Conservation (phyloP, 768 basidiomycete species). For the Cystobasidium ongulense region DNA sequence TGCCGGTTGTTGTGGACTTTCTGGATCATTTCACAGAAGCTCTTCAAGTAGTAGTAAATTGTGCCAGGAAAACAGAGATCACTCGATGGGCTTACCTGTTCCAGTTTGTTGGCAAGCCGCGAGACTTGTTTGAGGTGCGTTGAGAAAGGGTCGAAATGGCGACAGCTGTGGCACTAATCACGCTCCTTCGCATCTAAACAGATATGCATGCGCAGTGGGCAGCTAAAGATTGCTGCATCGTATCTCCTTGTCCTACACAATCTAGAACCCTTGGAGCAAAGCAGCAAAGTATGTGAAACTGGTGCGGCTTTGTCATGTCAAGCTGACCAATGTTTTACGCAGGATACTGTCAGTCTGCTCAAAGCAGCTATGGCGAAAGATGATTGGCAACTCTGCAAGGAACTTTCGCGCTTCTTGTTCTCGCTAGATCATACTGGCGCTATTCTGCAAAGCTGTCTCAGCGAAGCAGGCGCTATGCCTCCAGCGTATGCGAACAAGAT, state of each 20-base stretch:
- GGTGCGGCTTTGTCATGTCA: not conserved
- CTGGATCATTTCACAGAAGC: slow-evolving; percentile 87
- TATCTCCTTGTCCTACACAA: slow-evolving; percentile 90
- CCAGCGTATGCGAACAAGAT: not conserved
- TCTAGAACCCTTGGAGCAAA: slow-evolving; percentile 76
- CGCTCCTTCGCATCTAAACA: slow-evolving; percentile 43
- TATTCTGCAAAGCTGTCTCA: slow-evolving; percentile 37
- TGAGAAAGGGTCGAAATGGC: not conserved
- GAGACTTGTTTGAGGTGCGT: slow-evolving; percentile 78
- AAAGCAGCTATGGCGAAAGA: slow-evolving; percentile 64
- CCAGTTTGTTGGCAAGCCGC: slow-evolving; percentile 79
- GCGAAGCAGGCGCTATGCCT: slow-evolving; percentile 34
- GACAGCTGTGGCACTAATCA: not conserved
- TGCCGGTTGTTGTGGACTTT: slow-evolving; percentile 72
- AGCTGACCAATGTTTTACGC: slow-evolving; percentile 27
- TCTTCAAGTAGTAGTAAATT: slow-evolving; percentile 87
- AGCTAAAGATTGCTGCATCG: slow-evolving; percentile 78
- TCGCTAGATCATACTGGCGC: slow-evolving; percentile 78
- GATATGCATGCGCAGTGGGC: slow-evolving; percentile 64
- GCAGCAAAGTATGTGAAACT: slow-evolving; percentile 48
- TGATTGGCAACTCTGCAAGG: slow-evolving; percentile 79
- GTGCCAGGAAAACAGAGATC: slow-evolving; percentile 92
- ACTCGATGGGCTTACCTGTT: slow-evolving; percentile 83
- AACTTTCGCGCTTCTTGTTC: slow-evolving; percentile 81
- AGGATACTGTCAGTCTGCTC: slow-evolving; percentile 71